Evolutionary conservation across 768 basidiomycete species (phyloP), one percentile per base, ranked within the genome.

Genomic region (Xerocomellus intermedius): DNA sequence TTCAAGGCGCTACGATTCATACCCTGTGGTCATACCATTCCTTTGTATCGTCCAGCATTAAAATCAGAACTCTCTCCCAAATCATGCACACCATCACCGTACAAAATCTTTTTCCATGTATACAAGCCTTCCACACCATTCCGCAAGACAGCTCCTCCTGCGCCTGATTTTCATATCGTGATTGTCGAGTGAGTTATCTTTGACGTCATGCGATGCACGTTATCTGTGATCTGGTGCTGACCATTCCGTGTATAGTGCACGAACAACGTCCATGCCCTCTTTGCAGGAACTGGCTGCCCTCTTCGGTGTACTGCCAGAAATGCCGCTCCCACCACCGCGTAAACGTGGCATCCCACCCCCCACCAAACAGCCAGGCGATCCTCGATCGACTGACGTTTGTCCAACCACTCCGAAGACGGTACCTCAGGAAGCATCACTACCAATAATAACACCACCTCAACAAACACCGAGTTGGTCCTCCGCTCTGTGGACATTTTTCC

Each of bases 81-180:
- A 30, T 56, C 41, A 8, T 43, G 47, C 7, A 4, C 14, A 28
- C 35, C 57, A 3, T 54, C 59, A 30, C 47, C 67, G 3, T 98
- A 95, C 68, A 76, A 81, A 48, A 79, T 92, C 4, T 98, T 97
- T 73, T 98, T 79, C 71, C 88, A 97, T 64, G 76, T 93, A 5
- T 96, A 95, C 75, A 97, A 96, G 65, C 96, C 96, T 2, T 85
- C 84, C 8, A 91, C 92, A 0, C 78, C 89, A 8, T 96, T 85
- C 75, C 87, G 83, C 67, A 92, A 87, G 74, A 87, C 84, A 0
- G 73, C 81, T 1, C 90, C 88, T 6, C 84, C 87, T 7, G 77
- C 79, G 1, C 93, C 95, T 3, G 93, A 97, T 70, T 98, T 93
- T 71, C 80, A 85, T 48, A 73, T 97, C 19, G 90, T 91, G 1